A percentile compares a stretch with the other conserved stretches of the same genome.
These are phyloP conservation scores for Misopates orontium DNA, from an alignment of 257 asterid genomes.

Conservation along the genomic window DNA sequence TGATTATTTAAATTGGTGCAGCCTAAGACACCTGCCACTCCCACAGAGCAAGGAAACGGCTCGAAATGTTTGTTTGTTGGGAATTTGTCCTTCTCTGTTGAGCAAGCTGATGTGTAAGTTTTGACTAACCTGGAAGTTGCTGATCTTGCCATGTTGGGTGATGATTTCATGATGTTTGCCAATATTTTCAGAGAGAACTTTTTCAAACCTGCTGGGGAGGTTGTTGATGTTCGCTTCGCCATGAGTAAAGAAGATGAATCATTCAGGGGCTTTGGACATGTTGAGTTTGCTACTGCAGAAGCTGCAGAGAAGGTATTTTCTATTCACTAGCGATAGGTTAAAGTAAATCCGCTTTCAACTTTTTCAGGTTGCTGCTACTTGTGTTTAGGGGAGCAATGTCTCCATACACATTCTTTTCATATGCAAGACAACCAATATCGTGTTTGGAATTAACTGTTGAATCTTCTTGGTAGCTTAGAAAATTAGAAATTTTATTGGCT, in stretches of 20 bases:
- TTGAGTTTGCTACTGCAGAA: slow-evolving; percentile 73
- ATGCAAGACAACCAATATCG: no score
- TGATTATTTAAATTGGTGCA: slow-evolving; percentile 31
- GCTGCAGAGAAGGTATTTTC: slow-evolving; percentile 67
- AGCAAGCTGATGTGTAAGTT: slow-evolving; percentile 67
- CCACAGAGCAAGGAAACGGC: slow-evolving; percentile 44
- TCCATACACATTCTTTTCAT: no score
- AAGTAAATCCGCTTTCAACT: no score
- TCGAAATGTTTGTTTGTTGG: slow-evolving; percentile 73
- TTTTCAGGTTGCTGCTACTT: not conserved
- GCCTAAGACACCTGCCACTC: slow-evolving; percentile 55
- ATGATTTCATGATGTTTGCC: not conserved
- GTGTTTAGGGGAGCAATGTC: not conserved
- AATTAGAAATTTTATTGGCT: no score
- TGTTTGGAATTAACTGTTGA: no score
- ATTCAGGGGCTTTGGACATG: slow-evolving; percentile 87
- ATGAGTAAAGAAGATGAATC: slow-evolving; percentile 42
- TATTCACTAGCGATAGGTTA: not conserved
- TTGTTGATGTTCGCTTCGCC: slow-evolving; percentile 65
- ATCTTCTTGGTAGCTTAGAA: no score
- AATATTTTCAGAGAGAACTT: slow-evolving; percentile 54
- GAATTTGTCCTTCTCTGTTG: slow-evolving; percentile 59
- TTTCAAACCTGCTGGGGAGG: slow-evolving; percentile 73
- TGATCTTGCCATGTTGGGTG: not conserved
- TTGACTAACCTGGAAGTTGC: not conserved